These are phyloP conservation scores for Lecanicillium sp. DNA, from an alignment of 2,329 filamentous ascomycete genomes.

Conservation along the genomic window DNA sequence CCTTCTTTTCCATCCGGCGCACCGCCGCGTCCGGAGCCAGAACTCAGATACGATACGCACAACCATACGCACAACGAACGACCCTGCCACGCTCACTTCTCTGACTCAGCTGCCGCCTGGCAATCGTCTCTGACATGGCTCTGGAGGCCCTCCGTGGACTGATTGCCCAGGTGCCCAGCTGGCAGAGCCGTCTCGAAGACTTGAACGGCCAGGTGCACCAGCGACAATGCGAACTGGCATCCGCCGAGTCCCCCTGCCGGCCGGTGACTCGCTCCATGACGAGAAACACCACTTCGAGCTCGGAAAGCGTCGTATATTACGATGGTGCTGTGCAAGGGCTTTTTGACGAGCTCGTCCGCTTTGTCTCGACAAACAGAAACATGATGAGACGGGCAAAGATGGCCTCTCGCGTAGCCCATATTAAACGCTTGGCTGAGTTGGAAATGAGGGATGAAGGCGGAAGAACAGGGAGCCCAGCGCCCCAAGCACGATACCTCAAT, in stretches of 20 bases:
- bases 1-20: too few relatives aligned
- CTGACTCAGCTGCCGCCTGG: too few relatives aligned
- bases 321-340: slow-evolving; percentile 78
- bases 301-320: slow-evolving; percentile 76
- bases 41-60: too few relatives aligned
- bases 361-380: slow-evolving; percentile 72
- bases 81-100: too few relatives aligned
- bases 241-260: slow-evolving; percentile 20
- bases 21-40: too few relatives aligned
- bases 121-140: slow-evolving; percentile 27
- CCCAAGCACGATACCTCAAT: slow-evolving; percentile 32
- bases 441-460: slow-evolving; percentile 45
- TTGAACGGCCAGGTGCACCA: slow-evolving; percentile 52
- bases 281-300: slow-evolving; percentile 44
- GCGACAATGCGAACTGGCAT: slow-evolving; percentile 52
- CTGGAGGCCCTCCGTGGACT: slow-evolving; percentile 51
- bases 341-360: slow-evolving; percentile 75
- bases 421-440: slow-evolving; percentile 50
- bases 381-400: slow-evolving; percentile 81
- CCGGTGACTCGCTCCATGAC: too few relatives aligned
- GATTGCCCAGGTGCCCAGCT: slow-evolving; percentile 48
- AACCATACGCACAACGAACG: too few relatives aligned
- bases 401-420: slow-evolving; percentile 65
- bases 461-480: slow-evolving; percentile 24
- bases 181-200: slow-evolving; percentile 50